A percentile compares a stretch with the other conserved stretches of the same genome.
These are phyloP conservation scores for Sherardia arvensis DNA, from an alignment of 257 asterid species.

Conservation along the genomic window DNA sequence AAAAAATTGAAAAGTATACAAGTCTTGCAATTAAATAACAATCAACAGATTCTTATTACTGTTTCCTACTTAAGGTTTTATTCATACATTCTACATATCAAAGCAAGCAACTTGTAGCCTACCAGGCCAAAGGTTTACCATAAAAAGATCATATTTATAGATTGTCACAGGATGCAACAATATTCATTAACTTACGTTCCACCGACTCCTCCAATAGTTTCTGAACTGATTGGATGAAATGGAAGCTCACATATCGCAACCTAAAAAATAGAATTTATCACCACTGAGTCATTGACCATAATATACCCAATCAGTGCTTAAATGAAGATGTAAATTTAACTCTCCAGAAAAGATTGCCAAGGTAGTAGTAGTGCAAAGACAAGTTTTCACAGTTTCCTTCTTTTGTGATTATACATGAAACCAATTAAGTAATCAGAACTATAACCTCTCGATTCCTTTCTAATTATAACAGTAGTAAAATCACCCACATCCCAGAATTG, in stretches of 20 bases:
- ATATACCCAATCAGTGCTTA: neutral
- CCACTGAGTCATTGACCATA: neutral
- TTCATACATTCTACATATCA: neutral
- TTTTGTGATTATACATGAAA: neutral
- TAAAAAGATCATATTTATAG: slow-evolving; percentile 3
- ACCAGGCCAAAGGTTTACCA: neutral
- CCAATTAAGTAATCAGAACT: neutral
- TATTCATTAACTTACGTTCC: slow-evolving; percentile 71
- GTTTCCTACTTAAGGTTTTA: neutral
- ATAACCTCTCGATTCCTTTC: neutral
- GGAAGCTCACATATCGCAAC: slow-evolving; percentile 98
- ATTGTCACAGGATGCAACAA: slow-evolving; percentile 4
- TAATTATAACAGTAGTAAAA: neutral
- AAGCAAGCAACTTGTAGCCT: neutral
- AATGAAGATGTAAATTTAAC: neutral
- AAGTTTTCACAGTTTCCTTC: neutral
- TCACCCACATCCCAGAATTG: neutral
- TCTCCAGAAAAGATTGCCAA: neutral
- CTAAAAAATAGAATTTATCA: slow-evolving; percentile 24
- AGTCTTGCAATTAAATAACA: neutral
- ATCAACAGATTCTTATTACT: neutral
- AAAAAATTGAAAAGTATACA: too few relatives aligned
- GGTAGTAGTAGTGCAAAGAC: neutral
- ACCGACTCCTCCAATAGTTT: slow-evolving; percentile 88
- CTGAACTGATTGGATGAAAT: slow-evolving; percentile 96